Evolutionary conservation across 768 basidiomycete species (phyloP).

Genomic region (Kwoniella botswanensis): DNA sequence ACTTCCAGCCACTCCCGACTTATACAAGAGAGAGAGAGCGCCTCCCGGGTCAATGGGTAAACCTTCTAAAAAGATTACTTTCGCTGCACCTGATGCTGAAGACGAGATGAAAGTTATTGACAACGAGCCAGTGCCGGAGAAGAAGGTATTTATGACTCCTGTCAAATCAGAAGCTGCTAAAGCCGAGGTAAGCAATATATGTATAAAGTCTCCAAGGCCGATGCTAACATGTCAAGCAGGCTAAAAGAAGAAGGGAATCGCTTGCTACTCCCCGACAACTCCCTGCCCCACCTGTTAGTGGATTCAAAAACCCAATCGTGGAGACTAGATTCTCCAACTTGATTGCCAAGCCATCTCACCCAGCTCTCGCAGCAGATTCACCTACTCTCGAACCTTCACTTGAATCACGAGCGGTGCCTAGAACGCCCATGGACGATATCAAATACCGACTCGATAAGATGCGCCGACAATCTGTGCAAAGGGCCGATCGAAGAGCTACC

Average conservation of each 20-base stretch:
- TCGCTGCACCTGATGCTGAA: constrained; percentile 10
- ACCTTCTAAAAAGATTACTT: constrained; percentile 26
- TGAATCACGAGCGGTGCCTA: neutral
- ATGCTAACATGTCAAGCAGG: neutral
- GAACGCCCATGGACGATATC: constrained; percentile 34
- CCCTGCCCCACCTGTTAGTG: constrained; percentile 41
- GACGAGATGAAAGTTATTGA: constrained; percentile 18
- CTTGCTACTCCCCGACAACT: constrained; percentile 53
- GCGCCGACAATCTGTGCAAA: constrained; percentile 38
- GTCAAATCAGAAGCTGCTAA: constrained; percentile 11
- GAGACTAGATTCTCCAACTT: constrained; percentile 22
- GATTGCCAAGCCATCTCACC: constrained; percentile 32
- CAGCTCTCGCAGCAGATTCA: constrained; percentile 31
- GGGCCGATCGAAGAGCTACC: constrained; percentile 43
- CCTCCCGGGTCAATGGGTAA: constrained; percentile 38
- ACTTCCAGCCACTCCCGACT: constrained; percentile 30
- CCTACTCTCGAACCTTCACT: neutral
- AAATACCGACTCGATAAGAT: constrained; percentile 39
- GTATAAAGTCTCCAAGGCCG: neutral
- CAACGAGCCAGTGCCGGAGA: constrained; percentile 10
- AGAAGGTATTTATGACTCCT: constrained; percentile 12
- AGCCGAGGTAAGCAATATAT: constrained; percentile 18
- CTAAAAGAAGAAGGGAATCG: constrained; percentile 37
- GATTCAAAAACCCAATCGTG: constrained; percentile 43
- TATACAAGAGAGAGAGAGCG: constrained; percentile 16